Percentiles rank a stretch among this genome's conserved stretches.
Evolutionary conservation across 352 stramenopile genomes (phyloP).

Genomic region (Pythium dissimile): DNA sequence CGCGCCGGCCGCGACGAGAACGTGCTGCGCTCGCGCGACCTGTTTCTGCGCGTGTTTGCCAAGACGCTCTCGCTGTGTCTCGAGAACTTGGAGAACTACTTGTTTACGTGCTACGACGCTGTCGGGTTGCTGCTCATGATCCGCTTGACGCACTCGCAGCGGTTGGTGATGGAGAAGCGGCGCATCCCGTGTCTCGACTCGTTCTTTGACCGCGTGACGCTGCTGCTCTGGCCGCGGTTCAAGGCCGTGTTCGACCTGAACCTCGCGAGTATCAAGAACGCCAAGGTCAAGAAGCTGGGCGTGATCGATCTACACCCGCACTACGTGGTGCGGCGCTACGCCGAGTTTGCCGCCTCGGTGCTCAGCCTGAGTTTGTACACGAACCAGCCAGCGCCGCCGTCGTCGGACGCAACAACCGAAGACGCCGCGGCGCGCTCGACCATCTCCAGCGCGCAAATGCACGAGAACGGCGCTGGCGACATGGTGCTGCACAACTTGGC

Average conservation of each 20-base stretch:
- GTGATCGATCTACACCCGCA: conserved; percentile 95
- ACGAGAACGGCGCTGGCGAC: conserved; percentile 82
- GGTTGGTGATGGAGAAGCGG: conserved; percentile 78
- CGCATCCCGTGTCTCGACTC: conserved; percentile 91
- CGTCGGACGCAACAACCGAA: conserved; percentile 5
- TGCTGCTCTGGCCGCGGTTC: conserved; percentile 96
- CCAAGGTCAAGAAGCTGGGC: conserved; percentile 89
- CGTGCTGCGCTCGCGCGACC: conserved; percentile 71
- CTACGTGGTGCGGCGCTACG: conserved; percentile 96
- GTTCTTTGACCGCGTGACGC: conserved; percentile 95
- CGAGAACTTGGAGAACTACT: conserved; percentile 98
- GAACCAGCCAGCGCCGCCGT: conserved; percentile 34
- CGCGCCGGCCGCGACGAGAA: conserved; percentile 70
- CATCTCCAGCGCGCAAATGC: conserved; percentile 68
- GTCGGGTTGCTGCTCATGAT: conserved; percentile 99
- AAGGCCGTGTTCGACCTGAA: conserved; percentile 97
- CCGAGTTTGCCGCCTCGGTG: conserved; percentile 96
- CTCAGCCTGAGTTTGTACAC: conserved; percentile 88
- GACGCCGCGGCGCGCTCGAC: conserved; percentile 28
- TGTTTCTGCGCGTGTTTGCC: conserved; percentile 95
- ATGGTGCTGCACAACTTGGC: conserved; percentile 95
- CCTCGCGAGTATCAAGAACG: conserved; percentile 87
- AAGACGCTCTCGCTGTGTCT: conserved; percentile 94
- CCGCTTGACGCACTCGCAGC: conserved; percentile 90
- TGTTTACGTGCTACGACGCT: conserved; percentile 97